A percentile compares a stretch with the other conserved stretches of the same genome.
These are phyloP conservation scores for Guyanaporus albipodus DNA, from an alignment of 768 basidiomycete genomes.

Conservation along the genomic window DNA sequence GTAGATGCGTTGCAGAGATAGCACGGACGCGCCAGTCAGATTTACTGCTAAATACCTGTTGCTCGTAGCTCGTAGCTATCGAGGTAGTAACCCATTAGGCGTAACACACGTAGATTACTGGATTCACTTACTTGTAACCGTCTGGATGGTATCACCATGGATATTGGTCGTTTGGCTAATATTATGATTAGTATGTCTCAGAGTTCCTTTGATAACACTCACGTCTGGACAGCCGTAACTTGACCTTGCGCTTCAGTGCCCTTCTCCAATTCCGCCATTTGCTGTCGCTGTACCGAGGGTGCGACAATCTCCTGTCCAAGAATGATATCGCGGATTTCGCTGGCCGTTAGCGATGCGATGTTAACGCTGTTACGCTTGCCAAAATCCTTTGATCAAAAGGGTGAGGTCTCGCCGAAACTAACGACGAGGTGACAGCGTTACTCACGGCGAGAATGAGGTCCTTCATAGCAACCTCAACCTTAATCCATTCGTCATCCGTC, in stretches of 20 bases:
- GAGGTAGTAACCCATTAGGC: conserved; percentile 1
- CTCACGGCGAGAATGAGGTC: conserved; percentile 87
- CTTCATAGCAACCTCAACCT: conserved; percentile 98
- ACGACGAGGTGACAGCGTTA: background rate
- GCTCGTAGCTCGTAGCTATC: conserved; percentile 92
- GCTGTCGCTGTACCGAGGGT: conserved; percentile 93
- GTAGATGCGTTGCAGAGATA: conserved; percentile 93
- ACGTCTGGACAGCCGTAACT: conserved; percentile 94
- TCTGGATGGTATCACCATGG: conserved; percentile 94
- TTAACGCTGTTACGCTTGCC: conserved; percentile 99
- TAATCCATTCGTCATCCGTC: conserved; percentile 95
- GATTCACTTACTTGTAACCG: conserved; percentile 72
- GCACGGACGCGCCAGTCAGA: conserved; percentile 99
- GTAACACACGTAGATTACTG: background rate
- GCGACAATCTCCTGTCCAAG: conserved; percentile 98
- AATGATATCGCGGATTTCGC: conserved; percentile 97
- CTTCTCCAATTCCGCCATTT: conserved; percentile 99
- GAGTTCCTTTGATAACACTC: conserved; percentile 19
- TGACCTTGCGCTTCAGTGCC: conserved; percentile 90
- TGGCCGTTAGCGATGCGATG: conserved; percentile 93
- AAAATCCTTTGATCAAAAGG: conserved; percentile 62
- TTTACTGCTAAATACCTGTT: conserved; percentile 98
- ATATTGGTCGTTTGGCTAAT: conserved; percentile 90
- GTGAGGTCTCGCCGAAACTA: conserved; percentile 12
- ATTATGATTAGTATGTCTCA: conserved; percentile 5